Percentiles rank a stretch among this genome's conserved stretches.
These are phyloP conservation scores for Hypoxylon subgilvum DNA, from an alignment of 495 filamentous ascomycete genomes.

Conservation along the genomic window DNA sequence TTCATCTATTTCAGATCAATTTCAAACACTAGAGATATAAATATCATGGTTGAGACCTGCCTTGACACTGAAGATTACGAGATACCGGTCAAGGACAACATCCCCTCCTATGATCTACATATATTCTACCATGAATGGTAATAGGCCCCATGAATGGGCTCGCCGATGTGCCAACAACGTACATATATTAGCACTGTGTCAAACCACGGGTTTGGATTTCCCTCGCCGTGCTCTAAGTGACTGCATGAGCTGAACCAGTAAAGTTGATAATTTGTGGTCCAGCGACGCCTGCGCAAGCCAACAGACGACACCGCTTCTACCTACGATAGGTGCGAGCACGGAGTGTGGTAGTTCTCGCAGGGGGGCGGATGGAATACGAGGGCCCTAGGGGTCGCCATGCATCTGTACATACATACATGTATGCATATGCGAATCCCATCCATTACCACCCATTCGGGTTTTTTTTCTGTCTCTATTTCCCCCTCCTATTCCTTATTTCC, in stretches of 20 bases:
- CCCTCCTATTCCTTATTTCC: neutral
- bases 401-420: slow-evolving; percentile 1
- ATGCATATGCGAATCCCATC: neutral
- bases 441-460: too few species aligned
- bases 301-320: neutral
- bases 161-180: slow-evolving; percentile 19
- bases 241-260: slow-evolving; percentile 20
- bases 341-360: neutral
- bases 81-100: too few species aligned
- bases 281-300: slow-evolving; percentile 5
- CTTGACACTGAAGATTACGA: too few species aligned
- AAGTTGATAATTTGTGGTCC: slow-evolving; percentile 6
- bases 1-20: too few species aligned
- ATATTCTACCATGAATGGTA: slow-evolving; percentile 6
- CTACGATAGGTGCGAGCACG: neutral
- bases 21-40: too few species aligned
- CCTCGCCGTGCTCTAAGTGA: neutral
- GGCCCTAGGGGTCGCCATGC: slow-evolving; percentile 18
- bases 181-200: slow-evolving; percentile 14
- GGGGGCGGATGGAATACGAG: slow-evolving; percentile 25
- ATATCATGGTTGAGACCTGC: too few species aligned
- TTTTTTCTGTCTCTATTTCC: too few species aligned
- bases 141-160: neutral
- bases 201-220: slow-evolving; percentile 19
- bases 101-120: too few species aligned